Conservation (phyloP, 352 stramenopile species). For the Globisporangium alternatum region DNA sequence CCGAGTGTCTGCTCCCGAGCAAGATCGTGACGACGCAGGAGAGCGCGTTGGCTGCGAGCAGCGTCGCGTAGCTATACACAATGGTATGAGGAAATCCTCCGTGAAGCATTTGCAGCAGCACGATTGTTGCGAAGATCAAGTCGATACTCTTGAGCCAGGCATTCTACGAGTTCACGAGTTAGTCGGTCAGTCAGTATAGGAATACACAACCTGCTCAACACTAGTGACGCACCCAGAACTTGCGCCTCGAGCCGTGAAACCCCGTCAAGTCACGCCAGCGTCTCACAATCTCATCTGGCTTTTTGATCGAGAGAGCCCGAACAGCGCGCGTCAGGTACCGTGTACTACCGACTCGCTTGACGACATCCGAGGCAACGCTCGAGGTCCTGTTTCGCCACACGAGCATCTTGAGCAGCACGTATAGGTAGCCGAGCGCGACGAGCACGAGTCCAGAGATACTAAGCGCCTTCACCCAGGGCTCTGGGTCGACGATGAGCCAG, state of each 20-base stretch:
- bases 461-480: constrained; percentile 13
- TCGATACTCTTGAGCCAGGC: constrained; percentile 26
- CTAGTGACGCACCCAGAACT: background rate
- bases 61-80: background rate
- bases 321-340: background rate
- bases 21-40: constrained; percentile 8
- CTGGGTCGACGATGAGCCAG: constrained; percentile 31
- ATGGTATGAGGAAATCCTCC: constrained; percentile 10
- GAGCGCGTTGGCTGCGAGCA: constrained; percentile 21
- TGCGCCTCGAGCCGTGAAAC: background rate
- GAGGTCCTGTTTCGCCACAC: constrained; percentile 5
- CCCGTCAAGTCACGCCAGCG: background rate
- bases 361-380: background rate
- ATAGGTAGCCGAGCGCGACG: constrained; percentile 21
- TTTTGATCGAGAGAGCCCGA: background rate
- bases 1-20: constrained; percentile 6
- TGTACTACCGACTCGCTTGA: background rate
- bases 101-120: constrained; percentile 25
- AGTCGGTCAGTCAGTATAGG: background rate
- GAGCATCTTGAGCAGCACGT: constrained; percentile 27
- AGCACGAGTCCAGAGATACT: constrained; percentile 15
- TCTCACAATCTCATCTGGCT: background rate
- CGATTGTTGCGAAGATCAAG: constrained; percentile 21
- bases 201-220: no score
- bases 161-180: constrained; percentile 20